A percentile compares a stretch with the other conserved stretches of the same genome.
Conservation (phyloP, 2,329 filamentous ascomycete species). For the Cercospora janseana region DNA sequence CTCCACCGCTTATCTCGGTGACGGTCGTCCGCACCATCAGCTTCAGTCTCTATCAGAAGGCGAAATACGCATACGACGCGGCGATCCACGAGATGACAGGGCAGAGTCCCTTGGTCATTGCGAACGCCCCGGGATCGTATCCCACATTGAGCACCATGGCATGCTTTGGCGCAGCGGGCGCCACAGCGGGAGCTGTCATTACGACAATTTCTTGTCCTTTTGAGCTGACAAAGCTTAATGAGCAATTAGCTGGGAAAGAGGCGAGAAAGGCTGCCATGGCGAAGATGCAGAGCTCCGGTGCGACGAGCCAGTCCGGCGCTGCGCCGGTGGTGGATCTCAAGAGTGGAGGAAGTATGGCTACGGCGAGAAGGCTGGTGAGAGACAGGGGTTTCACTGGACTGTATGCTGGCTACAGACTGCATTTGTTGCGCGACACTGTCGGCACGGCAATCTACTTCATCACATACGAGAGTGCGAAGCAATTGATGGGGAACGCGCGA, state of each 20-base stretch:
- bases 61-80: constrained; percentile 70
- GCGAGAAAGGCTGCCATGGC: constrained; percentile 43
- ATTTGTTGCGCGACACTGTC: constrained; percentile 81
- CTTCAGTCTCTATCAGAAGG: constrained; percentile 75
- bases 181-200: constrained; percentile 74
- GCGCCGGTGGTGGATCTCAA: constrained; percentile 18
- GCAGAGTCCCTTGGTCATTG: constrained; percentile 69
- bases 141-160: constrained; percentile 71
- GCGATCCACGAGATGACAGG: constrained; percentile 65
- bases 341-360: constrained; percentile 43
- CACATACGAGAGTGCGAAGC: constrained; percentile 84
- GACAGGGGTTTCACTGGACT: constrained; percentile 70
- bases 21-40: constrained; percentile 74
- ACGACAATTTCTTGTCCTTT: constrained; percentile 82
- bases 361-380: constrained; percentile 72
- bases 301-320: neutral
- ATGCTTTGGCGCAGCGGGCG: constrained; percentile 75
- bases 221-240: constrained; percentile 84
- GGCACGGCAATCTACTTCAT: constrained; percentile 85
- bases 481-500: constrained; percentile 72
- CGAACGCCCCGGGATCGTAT: constrained; percentile 67
- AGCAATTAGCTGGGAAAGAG: constrained; percentile 78
- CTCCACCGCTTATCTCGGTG: constrained; percentile 75
- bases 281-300: constrained; percentile 3
- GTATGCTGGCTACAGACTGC: constrained; percentile 77